phyloP scores from a whole-genome alignment of 225 moss, liverwort and hornwort genomes.

The Marchantia paleacea region DNA sequence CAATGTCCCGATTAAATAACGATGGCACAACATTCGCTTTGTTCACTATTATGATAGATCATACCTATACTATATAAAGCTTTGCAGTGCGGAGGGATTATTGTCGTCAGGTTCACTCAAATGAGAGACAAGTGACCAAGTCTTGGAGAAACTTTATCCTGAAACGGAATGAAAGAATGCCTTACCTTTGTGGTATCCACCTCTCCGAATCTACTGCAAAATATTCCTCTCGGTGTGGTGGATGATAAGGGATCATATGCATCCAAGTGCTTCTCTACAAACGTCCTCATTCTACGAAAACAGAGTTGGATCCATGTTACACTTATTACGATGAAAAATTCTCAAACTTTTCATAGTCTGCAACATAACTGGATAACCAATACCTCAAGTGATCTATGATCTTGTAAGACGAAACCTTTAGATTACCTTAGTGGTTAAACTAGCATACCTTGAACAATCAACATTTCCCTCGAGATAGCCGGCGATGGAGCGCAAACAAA shows the following conservation, averaged over 20 bases:
- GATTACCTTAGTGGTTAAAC: neutral
- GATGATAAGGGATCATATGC: slow-evolving; percentile 59
- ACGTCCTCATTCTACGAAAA: slow-evolving; percentile 53
- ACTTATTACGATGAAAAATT: neutral
- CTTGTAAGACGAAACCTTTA: neutral
- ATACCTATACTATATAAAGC: too few relatives aligned
- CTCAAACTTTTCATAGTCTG: neutral
- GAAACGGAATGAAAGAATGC: neutral
- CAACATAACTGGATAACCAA: too few relatives aligned
- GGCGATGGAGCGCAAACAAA: slow-evolving; percentile 57
- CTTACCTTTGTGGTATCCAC: slow-evolving; percentile 44
- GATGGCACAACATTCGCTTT: neutral
- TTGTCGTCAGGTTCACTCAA: too few relatives aligned
- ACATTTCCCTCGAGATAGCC: slow-evolving; percentile 57
- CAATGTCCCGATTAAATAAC: neutral
- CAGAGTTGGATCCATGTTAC: neutral
- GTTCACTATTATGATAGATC: too few relatives aligned
- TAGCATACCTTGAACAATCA: slow-evolving; percentile 63
- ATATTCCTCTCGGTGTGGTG: slow-evolving; percentile 70
- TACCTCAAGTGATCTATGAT: too few relatives aligned
- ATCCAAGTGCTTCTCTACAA: slow-evolving; percentile 62
- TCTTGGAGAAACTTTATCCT: neutral
- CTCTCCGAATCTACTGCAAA: slow-evolving; percentile 46
- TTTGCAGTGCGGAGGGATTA: neutral
- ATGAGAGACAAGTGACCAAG: neutral